Conservation (phyloP, 1,284 basidiomycete genomes). For the Earliella scabrosa region DNA sequence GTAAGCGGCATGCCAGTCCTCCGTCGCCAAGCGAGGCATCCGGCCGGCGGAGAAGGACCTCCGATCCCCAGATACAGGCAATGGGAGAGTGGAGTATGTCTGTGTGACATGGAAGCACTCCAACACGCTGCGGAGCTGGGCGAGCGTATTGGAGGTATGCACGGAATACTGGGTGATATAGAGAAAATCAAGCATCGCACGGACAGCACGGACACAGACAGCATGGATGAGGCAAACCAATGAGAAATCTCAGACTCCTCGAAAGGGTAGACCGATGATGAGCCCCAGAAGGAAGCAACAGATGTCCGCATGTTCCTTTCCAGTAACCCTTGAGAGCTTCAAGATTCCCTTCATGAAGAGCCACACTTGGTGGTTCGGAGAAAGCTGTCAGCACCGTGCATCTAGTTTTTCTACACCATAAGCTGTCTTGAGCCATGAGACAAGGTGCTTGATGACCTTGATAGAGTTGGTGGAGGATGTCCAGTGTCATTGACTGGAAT, state of each 20-base stretch:
- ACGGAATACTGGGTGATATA: slow-evolving; percentile 32
- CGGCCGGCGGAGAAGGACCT: too few species aligned
- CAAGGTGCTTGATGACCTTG: too few species aligned
- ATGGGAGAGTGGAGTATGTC: too few species aligned
- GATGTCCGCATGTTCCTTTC: too few species aligned
- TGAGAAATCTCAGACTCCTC: background rate
- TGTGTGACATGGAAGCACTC: slow-evolving; percentile 33
- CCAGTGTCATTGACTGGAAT: slow-evolving; percentile 31
- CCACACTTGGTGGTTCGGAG: slow-evolving; percentile 27
- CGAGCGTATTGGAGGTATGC: slow-evolving; percentile 31
- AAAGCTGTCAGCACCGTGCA: slow-evolving; percentile 2
- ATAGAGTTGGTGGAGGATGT: slow-evolving; percentile 38
- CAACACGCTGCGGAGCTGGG: slow-evolving; percentile 24
- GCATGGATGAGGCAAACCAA: slow-evolving; percentile 11
- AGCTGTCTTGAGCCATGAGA: background rate
- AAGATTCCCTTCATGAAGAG: slow-evolving; percentile 29
- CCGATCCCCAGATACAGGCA: too few species aligned
- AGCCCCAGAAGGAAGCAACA: slow-evolving; percentile 37
- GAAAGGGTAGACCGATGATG: slow-evolving; percentile 23
- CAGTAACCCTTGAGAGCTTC: slow-evolving; percentile 20
- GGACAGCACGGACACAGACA: slow-evolving; percentile 23
- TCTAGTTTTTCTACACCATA: background rate
- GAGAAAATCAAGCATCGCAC: slow-evolving; percentile 30
- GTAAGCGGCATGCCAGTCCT: too few species aligned
- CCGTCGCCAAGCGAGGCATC: too few species aligned